A percentile compares a stretch with the other conserved stretches of the same genome.
These are phyloP conservation scores for Fusarium tupiense DNA, from an alignment of 2,329 filamentous ascomycete genomes.

Conservation along the genomic window DNA sequence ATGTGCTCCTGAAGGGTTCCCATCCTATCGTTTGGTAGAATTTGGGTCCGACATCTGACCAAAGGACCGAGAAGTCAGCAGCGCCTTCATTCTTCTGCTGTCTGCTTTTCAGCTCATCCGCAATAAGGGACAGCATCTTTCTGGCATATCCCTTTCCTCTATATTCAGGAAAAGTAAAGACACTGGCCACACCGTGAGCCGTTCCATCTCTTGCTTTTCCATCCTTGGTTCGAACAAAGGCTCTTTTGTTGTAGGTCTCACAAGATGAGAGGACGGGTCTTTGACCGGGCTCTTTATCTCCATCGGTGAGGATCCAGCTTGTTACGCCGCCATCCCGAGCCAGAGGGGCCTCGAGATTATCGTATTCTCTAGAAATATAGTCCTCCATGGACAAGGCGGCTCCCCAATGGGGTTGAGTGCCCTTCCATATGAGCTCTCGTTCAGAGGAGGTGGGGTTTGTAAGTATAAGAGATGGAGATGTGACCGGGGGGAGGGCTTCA, in stretches of 20 bases:
- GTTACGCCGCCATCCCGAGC: conserved; percentile 67
- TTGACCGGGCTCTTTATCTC: conserved; percentile 47
- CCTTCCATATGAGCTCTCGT: conserved; percentile 62
- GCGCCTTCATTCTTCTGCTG: conserved; percentile 46
- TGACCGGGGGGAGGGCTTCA: conserved; percentile 33
- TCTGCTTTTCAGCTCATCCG: conserved; percentile 48
- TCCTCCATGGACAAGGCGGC: conserved; percentile 61
- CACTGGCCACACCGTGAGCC: conserved; percentile 80
- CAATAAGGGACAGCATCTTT: conserved; percentile 77
- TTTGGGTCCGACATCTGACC: conserved; percentile 84
- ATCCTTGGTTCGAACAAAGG: conserved; percentile 55
- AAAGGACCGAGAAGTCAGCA: conserved; percentile 78
- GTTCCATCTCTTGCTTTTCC: conserved; percentile 60
- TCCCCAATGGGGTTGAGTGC: conserved; percentile 68
- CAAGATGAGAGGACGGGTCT: conserved; percentile 70
- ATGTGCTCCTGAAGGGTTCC: conserved; percentile 76
- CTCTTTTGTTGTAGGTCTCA: conserved; percentile 70
- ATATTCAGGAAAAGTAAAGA: conserved; percentile 76
- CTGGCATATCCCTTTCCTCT: conserved; percentile 80
- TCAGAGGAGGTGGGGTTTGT: conserved; percentile 67
- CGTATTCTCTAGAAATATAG: conserved; percentile 69
- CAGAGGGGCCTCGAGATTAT: conserved; percentile 67
- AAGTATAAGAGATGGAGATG: conserved; percentile 51
- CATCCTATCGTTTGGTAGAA: conserved; percentile 85
- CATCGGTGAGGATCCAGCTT: conserved; percentile 71